Evolutionary conservation across 805 yeast genomes (phyloP).

Genomic region (Metschnikowia anglica): DNA sequence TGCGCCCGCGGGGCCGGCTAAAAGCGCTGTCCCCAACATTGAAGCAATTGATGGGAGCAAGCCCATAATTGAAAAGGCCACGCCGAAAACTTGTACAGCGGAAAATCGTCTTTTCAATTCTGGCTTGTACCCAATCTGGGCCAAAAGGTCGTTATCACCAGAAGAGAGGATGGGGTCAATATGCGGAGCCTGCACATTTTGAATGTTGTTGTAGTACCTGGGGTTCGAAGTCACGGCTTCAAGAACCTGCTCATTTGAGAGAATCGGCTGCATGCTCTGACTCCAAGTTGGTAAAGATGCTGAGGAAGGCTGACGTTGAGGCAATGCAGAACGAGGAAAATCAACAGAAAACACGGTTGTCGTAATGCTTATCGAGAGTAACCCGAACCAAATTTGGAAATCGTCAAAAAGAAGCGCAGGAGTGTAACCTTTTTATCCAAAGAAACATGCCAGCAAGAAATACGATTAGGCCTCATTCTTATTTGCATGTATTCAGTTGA

Average conservation of each 20-base stretch:
- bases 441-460: not conserved
- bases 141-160: constrained; percentile 36
- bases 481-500: too few species aligned
- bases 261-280: constrained; percentile 11
- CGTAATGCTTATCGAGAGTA: too few species aligned
- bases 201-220: constrained; percentile 28
- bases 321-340: not conserved
- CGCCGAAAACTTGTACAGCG: constrained; percentile 64
- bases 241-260: constrained; percentile 24
- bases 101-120: constrained; percentile 62
- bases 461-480: too few species aligned
- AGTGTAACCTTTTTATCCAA: not conserved
- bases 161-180: constrained; percentile 18
- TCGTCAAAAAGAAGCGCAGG: too few species aligned
- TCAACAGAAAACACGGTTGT: too few species aligned
- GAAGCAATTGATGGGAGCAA: constrained; percentile 64
- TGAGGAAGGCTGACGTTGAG: not conserved
- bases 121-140: constrained; percentile 68
- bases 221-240: constrained; percentile 28
- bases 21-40: constrained; percentile 49
- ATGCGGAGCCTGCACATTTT: constrained; percentile 29
- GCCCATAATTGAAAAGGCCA: constrained; percentile 74
- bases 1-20: constrained; percentile 63
- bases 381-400: too few species aligned
- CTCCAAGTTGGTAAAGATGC: not conserved